Evolutionary conservation across 345 rosid genomes (phyloP), one percentile per base, ranked within the genome.

Genomic region (Eucalyptus coolabah): DNA sequence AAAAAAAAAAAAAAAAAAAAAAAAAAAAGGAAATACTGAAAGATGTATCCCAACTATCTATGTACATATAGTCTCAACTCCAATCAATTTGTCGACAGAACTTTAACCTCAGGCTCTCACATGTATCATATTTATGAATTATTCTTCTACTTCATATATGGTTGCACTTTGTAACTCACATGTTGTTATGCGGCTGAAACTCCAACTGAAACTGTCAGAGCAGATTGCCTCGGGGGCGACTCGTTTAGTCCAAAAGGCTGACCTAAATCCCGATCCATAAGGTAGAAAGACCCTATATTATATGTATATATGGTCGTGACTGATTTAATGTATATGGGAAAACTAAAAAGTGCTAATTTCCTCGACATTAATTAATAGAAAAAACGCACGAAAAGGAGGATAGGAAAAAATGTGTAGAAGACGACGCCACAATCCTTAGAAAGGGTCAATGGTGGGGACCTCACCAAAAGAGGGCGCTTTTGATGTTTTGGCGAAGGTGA

Each of bases 11-110:
- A 6, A 42, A 42, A 6, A 42, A 44, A 8, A 30, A 16, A 4
- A 30, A 30, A 7, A 14, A 63, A 4, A 4, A 0, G 32, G 21
- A 7, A 7, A 15, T 65, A 65, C 3, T n/a, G 11, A 30, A 65
- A 65, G 17, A n/a, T n/a, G 19, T 65, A 15, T 30, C 15, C 9
- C 40, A 16, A 16, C 16, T 65, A 65, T 7, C 21, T 16, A 65
- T n/a, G 11, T 9, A 3, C 77, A 65, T 16, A 17, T n/a, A 65
- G 19, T 65, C 77, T 65, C 40, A 6, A 16, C 34, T 63, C 5
- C 9, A n/a, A 16, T 63, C 2, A 0, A 63, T 30, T 63, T 63
- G 37, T 63, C 9, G 1, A 15, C 18, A 2, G 0, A 63, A 63
- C 21, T 65, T 4, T n/a, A n/a, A n/a, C n/a, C 6, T 2, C 18